These are phyloP conservation scores for Nicotiana paniculata DNA, from an alignment of 257 asterid species.

Conservation along the genomic window DNA sequence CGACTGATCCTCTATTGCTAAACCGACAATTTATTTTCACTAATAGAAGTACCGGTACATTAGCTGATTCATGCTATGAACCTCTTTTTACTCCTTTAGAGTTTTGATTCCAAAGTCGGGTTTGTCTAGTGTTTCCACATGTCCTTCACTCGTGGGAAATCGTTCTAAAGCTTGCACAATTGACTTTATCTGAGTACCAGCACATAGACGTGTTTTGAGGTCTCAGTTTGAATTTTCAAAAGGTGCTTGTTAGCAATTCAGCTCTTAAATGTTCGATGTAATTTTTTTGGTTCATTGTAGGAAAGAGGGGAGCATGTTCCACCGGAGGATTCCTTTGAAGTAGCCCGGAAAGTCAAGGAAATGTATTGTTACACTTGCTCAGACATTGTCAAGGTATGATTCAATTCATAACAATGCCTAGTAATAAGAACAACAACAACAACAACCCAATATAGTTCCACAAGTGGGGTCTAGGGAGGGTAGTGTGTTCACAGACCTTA, in stretches of 20 bases:
- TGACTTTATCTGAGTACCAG: background rate
- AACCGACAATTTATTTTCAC: background rate
- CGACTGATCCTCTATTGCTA: background rate
- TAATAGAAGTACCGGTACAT: background rate
- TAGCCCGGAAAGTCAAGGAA: slow-evolving; percentile 87
- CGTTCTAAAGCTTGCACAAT: background rate
- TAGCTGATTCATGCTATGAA: background rate
- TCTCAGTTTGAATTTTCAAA: background rate
- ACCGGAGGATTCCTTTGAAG: slow-evolving; percentile 89
- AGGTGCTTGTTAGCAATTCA: background rate
- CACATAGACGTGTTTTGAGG: background rate
- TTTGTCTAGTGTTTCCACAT: background rate
- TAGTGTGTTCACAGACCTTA: too few species aligned
- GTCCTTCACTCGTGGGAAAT: background rate
- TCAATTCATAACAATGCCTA: background rate
- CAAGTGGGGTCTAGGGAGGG: too few species aligned
- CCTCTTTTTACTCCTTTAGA: background rate
- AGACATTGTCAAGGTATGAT: slow-evolving; percentile 86
- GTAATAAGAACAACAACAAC: background rate
- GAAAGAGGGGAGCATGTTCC: slow-evolving; percentile 98
- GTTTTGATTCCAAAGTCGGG: background rate
- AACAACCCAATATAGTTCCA: too few species aligned
- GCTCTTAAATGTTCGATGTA: background rate
- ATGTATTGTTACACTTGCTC: slow-evolving; percentile 95
- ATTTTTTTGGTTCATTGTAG: slow-evolving; percentile 33